Evolutionary conservation across 2,329 filamentous ascomycete genomes (phyloP).

Genomic region (Fusarium sp.): DNA sequence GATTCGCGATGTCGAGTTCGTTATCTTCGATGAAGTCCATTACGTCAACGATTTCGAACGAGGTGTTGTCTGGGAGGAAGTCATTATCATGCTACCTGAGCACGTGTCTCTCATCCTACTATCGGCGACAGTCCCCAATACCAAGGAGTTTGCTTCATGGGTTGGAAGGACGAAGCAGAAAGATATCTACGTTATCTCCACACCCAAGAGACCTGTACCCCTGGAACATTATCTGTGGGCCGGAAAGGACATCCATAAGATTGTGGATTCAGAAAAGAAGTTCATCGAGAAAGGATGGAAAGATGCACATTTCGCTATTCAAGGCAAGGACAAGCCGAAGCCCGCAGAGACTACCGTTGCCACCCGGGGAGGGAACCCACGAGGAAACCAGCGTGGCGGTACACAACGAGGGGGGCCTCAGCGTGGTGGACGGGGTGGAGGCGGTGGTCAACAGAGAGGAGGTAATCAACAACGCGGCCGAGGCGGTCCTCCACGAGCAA

Average conservation of each 20-base stretch:
- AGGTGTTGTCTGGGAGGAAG: constrained; percentile 99
- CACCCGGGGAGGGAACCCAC: constrained; percentile 53
- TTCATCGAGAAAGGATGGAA: constrained; percentile 97
- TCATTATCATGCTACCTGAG: constrained; percentile 99
- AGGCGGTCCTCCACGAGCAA: constrained; percentile 64
- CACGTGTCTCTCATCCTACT: constrained; percentile 95
- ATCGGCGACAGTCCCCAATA: constrained; percentile 97
- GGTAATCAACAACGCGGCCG: constrained; percentile 63
- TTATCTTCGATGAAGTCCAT: constrained; percentile 99
- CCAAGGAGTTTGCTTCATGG: constrained; percentile 97
- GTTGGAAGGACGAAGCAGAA: constrained; percentile 98
- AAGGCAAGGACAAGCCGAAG: constrained; percentile 82
- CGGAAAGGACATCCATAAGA: constrained; percentile 90
- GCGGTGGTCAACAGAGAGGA: constrained; percentile 60
- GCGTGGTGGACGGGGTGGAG: constrained; percentile 61
- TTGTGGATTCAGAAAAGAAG: constrained; percentile 90
- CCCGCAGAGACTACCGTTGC: constrained; percentile 50
- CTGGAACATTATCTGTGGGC: constrained; percentile 98
- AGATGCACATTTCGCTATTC: constrained; percentile 83
- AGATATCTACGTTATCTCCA: constrained; percentile 98
- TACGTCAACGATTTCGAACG: constrained; percentile 97
- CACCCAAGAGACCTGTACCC: constrained; percentile 92
- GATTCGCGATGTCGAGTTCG: constrained; percentile 96
- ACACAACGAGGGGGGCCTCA: constrained; percentile 55
- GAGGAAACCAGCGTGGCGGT: constrained; percentile 51